A percentile compares a stretch with the other conserved stretches of the same genome.
Conservation (phyloP, 192 early-diverging fungal species). For the Helicostylum pulchrum region DNA sequence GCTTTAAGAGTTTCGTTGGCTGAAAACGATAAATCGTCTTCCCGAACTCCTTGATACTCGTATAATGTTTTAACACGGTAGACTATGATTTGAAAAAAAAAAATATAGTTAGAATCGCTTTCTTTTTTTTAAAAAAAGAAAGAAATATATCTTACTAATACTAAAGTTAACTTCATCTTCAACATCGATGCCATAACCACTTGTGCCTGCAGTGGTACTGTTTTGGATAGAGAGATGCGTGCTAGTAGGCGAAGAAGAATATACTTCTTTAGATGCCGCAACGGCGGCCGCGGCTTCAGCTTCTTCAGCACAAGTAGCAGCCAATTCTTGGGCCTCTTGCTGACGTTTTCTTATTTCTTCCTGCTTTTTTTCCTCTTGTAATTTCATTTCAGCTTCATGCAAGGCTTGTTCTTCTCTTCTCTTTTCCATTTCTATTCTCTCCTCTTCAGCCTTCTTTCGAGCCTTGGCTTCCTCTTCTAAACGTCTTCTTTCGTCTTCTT, state of each 20-base stretch:
- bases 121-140: too few relatives aligned
- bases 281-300: not conserved
- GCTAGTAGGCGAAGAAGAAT: constrained; percentile 3
- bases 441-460: not conserved
- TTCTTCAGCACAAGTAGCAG: too few relatives aligned
- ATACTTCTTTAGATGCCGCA: not conserved
- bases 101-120: constrained; percentile 8
- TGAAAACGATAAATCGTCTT: constrained; percentile 55
- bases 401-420: constrained; percentile 5
- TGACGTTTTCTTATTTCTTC: not conserved
- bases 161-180: constrained; percentile 41
- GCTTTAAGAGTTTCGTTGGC: constrained; percentile 54
- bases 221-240: not conserved
- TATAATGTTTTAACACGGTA: constrained; percentile 41
- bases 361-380: not conserved
- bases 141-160: constrained; percentile 22
- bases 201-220: constrained; percentile 32
- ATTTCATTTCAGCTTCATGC: not conserved
- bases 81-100: constrained; percentile 20
- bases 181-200: constrained; percentile 36
- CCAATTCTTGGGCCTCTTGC: not conserved
- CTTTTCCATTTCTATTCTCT: constrained; percentile 1
- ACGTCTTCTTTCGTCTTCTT: constrained; percentile 7
- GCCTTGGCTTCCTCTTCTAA: not conserved
- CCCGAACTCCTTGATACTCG: constrained; percentile 49